Conservation (phyloP, 2,329 filamentous ascomycete genomes). For the Torrubiellomyces zombiae region DNA sequence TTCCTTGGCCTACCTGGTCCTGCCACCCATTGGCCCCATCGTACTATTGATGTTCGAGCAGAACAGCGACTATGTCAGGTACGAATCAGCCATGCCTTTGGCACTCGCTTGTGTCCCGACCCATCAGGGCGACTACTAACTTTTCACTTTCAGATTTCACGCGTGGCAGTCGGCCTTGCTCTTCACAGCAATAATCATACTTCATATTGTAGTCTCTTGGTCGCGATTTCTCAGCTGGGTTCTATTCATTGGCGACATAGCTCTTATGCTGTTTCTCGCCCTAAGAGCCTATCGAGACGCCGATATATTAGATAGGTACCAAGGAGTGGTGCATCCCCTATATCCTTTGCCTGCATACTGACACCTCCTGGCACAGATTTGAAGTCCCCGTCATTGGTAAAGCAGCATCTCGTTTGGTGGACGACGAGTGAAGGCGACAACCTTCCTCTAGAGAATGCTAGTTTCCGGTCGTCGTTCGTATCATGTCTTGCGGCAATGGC, state of each 20-base stretch:
- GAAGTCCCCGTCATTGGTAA: conserved; percentile 78
- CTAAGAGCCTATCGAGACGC: conserved; percentile 74
- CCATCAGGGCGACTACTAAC: conserved; percentile 9
- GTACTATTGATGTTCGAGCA: conserved; percentile 73
- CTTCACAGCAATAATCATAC: conserved; percentile 56
- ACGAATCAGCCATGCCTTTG: conserved; percentile 11
- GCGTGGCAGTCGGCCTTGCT: conserved; percentile 86
- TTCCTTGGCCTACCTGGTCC: conserved; percentile 67
- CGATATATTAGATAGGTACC: conserved; percentile 44
- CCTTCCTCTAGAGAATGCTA: too few relatives aligned
- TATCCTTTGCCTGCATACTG: not conserved
- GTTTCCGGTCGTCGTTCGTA: too few relatives aligned
- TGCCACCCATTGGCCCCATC: conserved; percentile 77
- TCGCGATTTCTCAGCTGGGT: conserved; percentile 71
- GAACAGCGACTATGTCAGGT: conserved; percentile 95
- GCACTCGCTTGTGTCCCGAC: not conserved
- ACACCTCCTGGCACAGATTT: conserved; percentile 31
- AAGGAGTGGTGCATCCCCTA: conserved; percentile 1
- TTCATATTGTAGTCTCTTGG: conserved; percentile 81
- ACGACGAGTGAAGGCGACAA: conserved; percentile 54
- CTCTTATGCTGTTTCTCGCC: conserved; percentile 59
- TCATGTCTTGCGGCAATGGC: too few relatives aligned
- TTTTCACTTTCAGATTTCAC: conserved; percentile 50
- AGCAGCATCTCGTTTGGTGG: conserved; percentile 75
- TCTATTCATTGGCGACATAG: conserved; percentile 60